Conservation (phyloP, 129 eudicot genomes). For the Escallonia rubra region DNA sequence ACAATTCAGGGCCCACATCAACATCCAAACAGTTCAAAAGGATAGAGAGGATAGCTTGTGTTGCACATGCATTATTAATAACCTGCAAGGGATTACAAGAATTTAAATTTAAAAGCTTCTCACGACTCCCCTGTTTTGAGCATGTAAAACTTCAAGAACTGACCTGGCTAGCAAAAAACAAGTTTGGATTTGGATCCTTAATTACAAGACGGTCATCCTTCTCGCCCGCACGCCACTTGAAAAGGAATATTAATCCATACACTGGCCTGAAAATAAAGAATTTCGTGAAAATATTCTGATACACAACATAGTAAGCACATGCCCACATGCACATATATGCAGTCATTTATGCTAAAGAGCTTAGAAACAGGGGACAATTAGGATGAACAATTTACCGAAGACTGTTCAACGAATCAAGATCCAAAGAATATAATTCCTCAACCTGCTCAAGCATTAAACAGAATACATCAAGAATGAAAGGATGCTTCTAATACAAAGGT, state of each 20-base stretch:
- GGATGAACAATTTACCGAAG: conserved; percentile 51
- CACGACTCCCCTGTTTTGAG: no score
- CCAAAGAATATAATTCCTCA: conserved; percentile 96
- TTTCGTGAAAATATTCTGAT: background rate
- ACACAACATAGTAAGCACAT: conserved; percentile 1
- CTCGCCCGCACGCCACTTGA: conserved; percentile 98
- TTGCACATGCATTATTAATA: conserved; percentile 95
- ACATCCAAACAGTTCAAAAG: conserved; percentile 88
- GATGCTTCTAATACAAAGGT: background rate
- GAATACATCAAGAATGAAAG: background rate
- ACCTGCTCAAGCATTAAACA: conserved; percentile 49
- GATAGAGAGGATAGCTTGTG: conserved; percentile 96
- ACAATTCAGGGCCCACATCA: conserved; percentile 84
- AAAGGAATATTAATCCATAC: conserved; percentile 84
- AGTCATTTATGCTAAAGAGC: no score
- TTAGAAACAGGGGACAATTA: background rate
- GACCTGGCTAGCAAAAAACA: conserved; percentile 96
- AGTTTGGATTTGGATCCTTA: conserved; percentile 89
- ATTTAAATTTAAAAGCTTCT: background rate
- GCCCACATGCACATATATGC: no score
- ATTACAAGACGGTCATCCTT: conserved; percentile 90
- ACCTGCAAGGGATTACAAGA: conserved; percentile 39
- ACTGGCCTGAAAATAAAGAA: conserved; percentile 58
- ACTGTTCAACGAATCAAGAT: conserved; percentile 77
- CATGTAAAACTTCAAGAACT: conserved; percentile 3